These are phyloP conservation scores for Gossypium gossypioides DNA, from an alignment of 441 rosid genomes.

Conservation along the genomic window DNA sequence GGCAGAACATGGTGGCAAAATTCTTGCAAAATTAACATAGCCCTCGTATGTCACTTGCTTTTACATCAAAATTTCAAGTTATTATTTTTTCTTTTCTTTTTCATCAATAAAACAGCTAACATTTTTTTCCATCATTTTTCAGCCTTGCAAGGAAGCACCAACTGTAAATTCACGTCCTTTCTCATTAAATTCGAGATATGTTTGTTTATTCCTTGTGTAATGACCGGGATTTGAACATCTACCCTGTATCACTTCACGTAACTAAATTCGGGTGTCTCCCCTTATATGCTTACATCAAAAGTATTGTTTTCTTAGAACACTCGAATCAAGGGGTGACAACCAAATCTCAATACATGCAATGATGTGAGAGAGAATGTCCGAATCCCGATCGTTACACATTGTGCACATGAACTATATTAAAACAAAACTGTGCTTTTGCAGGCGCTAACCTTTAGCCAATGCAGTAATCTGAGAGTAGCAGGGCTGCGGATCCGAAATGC, in stretches of 20 bases:
- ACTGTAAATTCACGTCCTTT: slow-evolving; percentile 37
- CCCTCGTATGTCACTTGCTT: slow-evolving; percentile 31
- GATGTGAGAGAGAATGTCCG: not conserved
- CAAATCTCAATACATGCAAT: not conserved
- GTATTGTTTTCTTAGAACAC: not conserved
- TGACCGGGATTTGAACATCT: no score
- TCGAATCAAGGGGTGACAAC: not conserved
- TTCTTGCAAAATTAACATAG: slow-evolving; percentile 72
- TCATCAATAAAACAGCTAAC: not conserved
- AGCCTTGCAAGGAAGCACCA: slow-evolving; percentile 78
- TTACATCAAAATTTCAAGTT: not conserved
- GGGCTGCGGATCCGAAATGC: slow-evolving; percentile 48
- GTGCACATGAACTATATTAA: not conserved
- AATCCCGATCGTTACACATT: not conserved
- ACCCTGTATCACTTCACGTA: not conserved
- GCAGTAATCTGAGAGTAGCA: slow-evolving; percentile 41
- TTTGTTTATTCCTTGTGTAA: not conserved
- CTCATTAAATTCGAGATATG: not conserved
- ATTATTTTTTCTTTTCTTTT: not conserved
- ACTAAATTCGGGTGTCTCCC: not conserved
- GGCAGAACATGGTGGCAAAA: slow-evolving; percentile 76
- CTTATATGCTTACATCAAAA: not conserved
- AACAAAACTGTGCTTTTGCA: slow-evolving; percentile 14
- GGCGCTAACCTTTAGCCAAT: slow-evolving; percentile 60
- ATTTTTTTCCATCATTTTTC: slow-evolving; percentile 12